Evolutionary conservation across 208 protist species (phyloP).

Genomic region (Leishmania tarentolae): DNA sequence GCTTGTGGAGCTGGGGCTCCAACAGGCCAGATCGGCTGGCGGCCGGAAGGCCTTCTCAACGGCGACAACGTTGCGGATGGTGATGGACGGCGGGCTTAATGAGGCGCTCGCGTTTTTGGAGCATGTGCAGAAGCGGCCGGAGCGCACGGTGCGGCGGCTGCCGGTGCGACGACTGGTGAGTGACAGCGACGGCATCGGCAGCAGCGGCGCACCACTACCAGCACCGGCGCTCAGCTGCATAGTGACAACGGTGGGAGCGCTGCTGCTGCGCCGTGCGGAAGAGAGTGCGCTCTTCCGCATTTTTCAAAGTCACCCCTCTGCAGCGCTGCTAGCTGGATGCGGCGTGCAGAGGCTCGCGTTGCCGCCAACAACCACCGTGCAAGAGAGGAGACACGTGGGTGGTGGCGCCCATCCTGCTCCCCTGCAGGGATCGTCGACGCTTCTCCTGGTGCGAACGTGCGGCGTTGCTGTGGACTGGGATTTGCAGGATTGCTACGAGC

Average conservation of each 20-base stretch:
- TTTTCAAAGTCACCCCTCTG: constrained; percentile 59
- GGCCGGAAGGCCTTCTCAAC: constrained; percentile 19
- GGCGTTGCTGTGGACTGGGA: constrained; percentile 49
- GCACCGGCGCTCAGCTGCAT: not conserved
- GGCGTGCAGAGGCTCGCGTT: constrained; percentile 53
- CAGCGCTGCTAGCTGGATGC: constrained; percentile 49
- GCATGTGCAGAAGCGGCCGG: constrained; percentile 24
- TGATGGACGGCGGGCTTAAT: constrained; percentile 27
- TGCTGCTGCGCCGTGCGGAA: constrained; percentile 52
- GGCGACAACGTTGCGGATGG: constrained; percentile 20
- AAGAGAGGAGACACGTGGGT: not conserved
- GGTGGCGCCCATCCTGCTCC: not conserved
- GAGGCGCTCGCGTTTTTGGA: constrained; percentile 29
- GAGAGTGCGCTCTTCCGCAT: constrained; percentile 67
- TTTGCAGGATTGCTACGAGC: constrained; percentile 55
- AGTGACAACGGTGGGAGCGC: constrained; percentile 19
- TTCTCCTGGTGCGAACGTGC: constrained; percentile 51
- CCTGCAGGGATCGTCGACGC: not conserved
- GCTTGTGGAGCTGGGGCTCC: constrained; percentile 19
- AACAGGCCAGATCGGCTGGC: constrained; percentile 8
- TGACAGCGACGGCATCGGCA: not conserved
- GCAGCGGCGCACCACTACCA: not conserved
- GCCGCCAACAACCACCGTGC: constrained; percentile 21
- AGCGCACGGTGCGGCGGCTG: constrained; percentile 26
- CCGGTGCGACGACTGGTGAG: constrained; percentile 11